phyloP scores from a whole-genome alignment of 306 rosid genomes.

The Malus domestica region ASM211411v1 NC_041797.1:8639501-8640000 shows the following conservation, averaged over 20 bases:
- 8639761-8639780: no score
- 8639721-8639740: not conserved
- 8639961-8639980: not conserved
- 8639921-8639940: not conserved
- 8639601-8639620: not conserved
- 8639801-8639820: not conserved
- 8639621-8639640: not conserved
- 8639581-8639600: not conserved
- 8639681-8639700: not conserved
- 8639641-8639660: not conserved
- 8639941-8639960: not conserved
- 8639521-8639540: no score
- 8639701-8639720: no score
- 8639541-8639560: no score
- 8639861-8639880: conserved; percentile 1
- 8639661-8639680: not conserved
- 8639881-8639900: conserved; percentile 6
- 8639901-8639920: conserved; percentile 5
- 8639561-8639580: not conserved
- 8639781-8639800: not conserved
- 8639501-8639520: no score
- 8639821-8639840: conserved; percentile 3
- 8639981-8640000: not conserved
- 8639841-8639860: not conserved
- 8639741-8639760: not conserved